Conservation (phyloP, 148 eudicot genomes). For the Cornus kousa region DNA sequence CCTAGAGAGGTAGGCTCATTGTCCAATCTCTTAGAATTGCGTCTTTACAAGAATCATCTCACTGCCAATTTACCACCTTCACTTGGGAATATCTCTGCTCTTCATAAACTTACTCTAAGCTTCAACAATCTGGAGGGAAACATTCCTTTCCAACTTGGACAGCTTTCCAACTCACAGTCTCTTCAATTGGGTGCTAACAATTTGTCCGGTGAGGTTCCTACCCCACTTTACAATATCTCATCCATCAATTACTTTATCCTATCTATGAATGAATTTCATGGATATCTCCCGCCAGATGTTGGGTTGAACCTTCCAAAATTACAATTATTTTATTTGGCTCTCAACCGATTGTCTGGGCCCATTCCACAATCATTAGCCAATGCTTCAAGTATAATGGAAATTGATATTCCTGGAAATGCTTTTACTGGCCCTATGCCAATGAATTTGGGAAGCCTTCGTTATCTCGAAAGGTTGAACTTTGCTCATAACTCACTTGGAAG, state of each 20-base stretch:
- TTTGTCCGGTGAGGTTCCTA: slow-evolving; percentile 10
- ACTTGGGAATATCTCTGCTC: neutral
- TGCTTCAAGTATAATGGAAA: neutral
- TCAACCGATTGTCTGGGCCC: neutral
- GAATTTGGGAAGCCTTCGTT: slow-evolving; percentile 3
- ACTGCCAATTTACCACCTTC: slow-evolving; percentile 1
- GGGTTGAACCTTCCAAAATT: slow-evolving; percentile 15
- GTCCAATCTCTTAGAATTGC: neutral
- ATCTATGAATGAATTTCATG: neutral
- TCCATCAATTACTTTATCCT: neutral
- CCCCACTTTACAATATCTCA: slow-evolving; percentile 5
- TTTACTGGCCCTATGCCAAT: neutral
- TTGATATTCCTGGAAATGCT: neutral
- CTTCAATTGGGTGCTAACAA: neutral
- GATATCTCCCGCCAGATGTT: slow-evolving; percentile 7
- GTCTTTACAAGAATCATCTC: neutral
- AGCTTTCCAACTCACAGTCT: neutral
- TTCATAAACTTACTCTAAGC: neutral
- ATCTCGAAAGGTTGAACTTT: neutral
- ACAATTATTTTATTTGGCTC: neutral
- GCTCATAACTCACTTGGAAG: neutral
- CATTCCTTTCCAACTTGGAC: slow-evolving; percentile 2
- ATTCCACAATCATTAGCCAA: slow-evolving; percentile 11
- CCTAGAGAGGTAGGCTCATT: neutral
- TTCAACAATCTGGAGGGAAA: neutral